Conservation (phyloP, 345 rosid species). For the Trapa bicornis region DNA sequence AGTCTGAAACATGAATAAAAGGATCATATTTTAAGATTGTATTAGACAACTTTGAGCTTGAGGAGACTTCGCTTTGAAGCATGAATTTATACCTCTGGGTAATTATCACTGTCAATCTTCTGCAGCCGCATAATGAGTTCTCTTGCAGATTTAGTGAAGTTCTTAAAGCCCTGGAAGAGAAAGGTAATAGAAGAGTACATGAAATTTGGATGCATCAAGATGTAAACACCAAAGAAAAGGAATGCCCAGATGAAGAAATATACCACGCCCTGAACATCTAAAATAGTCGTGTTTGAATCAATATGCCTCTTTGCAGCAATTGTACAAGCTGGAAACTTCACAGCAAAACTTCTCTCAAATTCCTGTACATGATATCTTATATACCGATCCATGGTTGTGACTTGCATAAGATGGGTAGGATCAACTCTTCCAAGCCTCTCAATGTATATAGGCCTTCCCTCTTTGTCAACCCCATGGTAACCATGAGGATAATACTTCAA, state of each 20-base stretch:
- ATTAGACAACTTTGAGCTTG: neutral
- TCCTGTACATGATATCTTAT: constrained; percentile 82
- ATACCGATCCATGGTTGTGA: constrained; percentile 75
- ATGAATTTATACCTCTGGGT: constrained; percentile 67
- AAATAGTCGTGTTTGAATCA: constrained; percentile 89
- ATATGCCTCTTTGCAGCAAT: constrained; percentile 87
- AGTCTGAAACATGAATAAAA: constrained; percentile 32
- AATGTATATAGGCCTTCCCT: constrained; percentile 85
- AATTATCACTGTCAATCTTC: constrained; percentile 94
- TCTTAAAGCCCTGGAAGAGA: constrained; percentile 59
- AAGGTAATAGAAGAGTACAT: neutral
- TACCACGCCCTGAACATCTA: constrained; percentile 99
- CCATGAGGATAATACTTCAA: constrained; percentile 77
- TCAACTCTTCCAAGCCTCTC: constrained; percentile 96
- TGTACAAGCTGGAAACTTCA: constrained; percentile 90
- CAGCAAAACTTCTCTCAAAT: constrained; percentile 69
- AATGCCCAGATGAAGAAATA: constrained; percentile 10
- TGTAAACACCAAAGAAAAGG: neutral
- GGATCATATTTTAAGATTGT: neutral
- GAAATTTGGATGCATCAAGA: neutral
- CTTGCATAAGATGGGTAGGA: constrained; percentile 74
- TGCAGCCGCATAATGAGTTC: constrained; percentile 83
- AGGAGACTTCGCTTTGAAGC: neutral
- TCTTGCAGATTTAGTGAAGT: constrained; percentile 82
- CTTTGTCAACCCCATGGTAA: constrained; percentile 95